Conservation (phyloP, 2,329 filamentous ascomycete genomes). For the Nannizziopsis arthrosporioides region DNA sequence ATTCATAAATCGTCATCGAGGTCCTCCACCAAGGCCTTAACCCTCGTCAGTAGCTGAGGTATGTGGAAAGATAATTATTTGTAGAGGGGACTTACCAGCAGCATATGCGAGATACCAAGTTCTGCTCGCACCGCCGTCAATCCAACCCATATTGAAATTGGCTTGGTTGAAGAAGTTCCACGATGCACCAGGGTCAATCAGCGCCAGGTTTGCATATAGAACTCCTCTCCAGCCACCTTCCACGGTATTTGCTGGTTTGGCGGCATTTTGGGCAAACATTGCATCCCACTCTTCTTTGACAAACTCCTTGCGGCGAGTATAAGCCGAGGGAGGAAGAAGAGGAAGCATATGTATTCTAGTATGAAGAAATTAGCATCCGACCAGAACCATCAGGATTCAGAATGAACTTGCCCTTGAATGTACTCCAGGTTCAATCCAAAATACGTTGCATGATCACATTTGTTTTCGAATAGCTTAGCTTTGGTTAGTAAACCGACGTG, state of each 20-base stretch:
- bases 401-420: slow-evolving; percentile 44
- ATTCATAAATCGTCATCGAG: not conserved
- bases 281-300: slow-evolving; percentile 72
- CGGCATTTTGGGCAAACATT: slow-evolving; percentile 59
- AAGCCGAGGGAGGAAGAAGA: slow-evolving; percentile 54
- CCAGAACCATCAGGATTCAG: not conserved
- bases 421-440: slow-evolving; percentile 65
- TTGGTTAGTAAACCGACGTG: not conserved
- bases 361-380: slow-evolving; percentile 15
- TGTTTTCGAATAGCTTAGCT: slow-evolving; percentile 71
- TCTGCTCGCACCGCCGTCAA: slow-evolving; percentile 64
- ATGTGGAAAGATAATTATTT: not conserved
- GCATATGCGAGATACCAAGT: slow-evolving; percentile 77
- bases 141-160: slow-evolving; percentile 54
- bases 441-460: slow-evolving; percentile 84
- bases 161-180: slow-evolving; percentile 63
- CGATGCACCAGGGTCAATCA: slow-evolving; percentile 56
- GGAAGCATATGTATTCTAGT: slow-evolving; percentile 73
- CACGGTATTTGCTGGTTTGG: slow-evolving; percentile 45
- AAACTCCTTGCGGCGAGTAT: slow-evolving; percentile 56
- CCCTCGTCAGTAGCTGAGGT: not conserved
- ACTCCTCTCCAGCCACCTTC: slow-evolving; percentile 76
- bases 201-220: slow-evolving; percentile 68
- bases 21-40: slow-evolving; percentile 16
- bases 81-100: slow-evolving; percentile 44